These are phyloP conservation scores for Penicillium sp. DNA, from an alignment of 2,329 filamentous ascomycete species.

Conservation along the genomic window DNA sequence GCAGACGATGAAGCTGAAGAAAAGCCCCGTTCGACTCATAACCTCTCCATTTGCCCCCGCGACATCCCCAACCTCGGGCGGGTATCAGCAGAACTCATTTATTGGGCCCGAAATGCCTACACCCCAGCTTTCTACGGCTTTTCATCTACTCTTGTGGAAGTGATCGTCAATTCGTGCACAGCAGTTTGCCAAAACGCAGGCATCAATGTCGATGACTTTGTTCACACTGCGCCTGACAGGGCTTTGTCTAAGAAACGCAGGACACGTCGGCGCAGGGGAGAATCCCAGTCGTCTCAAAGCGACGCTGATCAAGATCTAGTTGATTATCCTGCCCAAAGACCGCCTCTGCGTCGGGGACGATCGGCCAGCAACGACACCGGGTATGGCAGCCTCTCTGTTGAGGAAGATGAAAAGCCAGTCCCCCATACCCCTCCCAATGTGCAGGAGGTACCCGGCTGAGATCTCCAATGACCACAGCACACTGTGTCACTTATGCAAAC, in stretches of 20 bases:
- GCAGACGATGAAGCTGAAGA: slow-evolving; percentile 32
- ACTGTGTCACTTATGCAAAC: background rate
- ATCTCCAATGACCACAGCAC: background rate
- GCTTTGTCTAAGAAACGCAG: slow-evolving; percentile 27
- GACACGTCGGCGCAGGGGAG: slow-evolving; percentile 18
- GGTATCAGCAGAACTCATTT: slow-evolving; percentile 43
- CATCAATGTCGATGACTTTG: slow-evolving; percentile 36
- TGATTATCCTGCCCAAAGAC: slow-evolving; percentile 4
- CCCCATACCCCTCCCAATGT: slow-evolving; percentile 10
- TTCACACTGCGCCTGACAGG: slow-evolving; percentile 24
- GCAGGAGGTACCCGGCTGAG: slow-evolving; percentile 12
- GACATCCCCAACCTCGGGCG: slow-evolving; percentile 38
- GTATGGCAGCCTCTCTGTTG: slow-evolving; percentile 36
- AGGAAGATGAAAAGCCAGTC: slow-evolving; percentile 18
- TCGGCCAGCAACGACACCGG: slow-evolving; percentile 42
- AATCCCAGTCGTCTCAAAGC: slow-evolving; percentile 16
- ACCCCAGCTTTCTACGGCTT: slow-evolving; percentile 47
- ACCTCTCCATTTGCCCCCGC: slow-evolving; percentile 17
- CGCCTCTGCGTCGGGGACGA: slow-evolving; percentile 28
- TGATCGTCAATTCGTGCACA: slow-evolving; percentile 42
- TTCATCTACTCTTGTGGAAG: slow-evolving; percentile 37
- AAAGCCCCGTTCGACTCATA: slow-evolving; percentile 11
- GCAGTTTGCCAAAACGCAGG: slow-evolving; percentile 38
- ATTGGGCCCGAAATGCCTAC: slow-evolving; percentile 48
- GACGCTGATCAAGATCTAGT: slow-evolving; percentile 22